Evolutionary conservation across 2,329 filamentous ascomycete species (phyloP).

Genomic region (Geoglossum cookeanum): DNA sequence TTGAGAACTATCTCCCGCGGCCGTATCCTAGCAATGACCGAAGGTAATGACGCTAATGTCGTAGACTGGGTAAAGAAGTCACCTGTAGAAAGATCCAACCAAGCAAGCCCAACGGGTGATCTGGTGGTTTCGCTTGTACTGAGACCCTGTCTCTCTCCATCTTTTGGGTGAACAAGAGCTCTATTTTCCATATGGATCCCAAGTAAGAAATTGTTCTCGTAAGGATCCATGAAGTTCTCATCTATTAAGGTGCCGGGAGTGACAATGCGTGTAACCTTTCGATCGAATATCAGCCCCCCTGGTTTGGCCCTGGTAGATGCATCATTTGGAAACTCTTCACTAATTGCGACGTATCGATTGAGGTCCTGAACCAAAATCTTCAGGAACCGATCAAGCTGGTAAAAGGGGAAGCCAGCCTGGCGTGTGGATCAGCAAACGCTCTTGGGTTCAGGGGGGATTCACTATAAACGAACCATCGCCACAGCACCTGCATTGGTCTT

Average conservation of each 20-base stretch:
- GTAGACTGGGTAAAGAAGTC: conserved; percentile 76
- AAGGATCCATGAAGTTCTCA: conserved; percentile 91
- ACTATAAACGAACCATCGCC: conserved; percentile 47
- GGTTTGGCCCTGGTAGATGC: conserved; percentile 49
- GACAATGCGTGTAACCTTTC: conserved; percentile 68
- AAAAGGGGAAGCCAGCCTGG: conserved; percentile 80
- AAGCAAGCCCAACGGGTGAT: conserved; percentile 52
- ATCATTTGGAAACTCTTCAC: conserved; percentile 73
- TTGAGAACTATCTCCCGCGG: conserved; percentile 74
- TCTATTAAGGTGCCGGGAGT: conserved; percentile 93
- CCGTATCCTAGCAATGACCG: conserved; percentile 62
- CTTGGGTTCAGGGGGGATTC: conserved; percentile 4
- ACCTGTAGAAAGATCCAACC: conserved; percentile 88
- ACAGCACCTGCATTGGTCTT: conserved; percentile 63
- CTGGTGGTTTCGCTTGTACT: conserved; percentile 6
- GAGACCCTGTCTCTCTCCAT: not conserved
- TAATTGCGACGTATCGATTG: conserved; percentile 79
- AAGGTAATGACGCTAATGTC: conserved; percentile 51
- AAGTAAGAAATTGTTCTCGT: conserved; percentile 82
- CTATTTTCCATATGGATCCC: conserved; percentile 43
- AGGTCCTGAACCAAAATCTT: conserved; percentile 85
- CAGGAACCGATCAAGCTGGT: conserved; percentile 79
- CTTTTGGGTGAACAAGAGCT: conserved; percentile 10
- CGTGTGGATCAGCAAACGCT: conserved; percentile 6
- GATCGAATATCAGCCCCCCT: conserved; percentile 67